phyloP scores from a whole-genome alignment of 441 rosid genomes.

The Syzygium syzygioides region DNA sequence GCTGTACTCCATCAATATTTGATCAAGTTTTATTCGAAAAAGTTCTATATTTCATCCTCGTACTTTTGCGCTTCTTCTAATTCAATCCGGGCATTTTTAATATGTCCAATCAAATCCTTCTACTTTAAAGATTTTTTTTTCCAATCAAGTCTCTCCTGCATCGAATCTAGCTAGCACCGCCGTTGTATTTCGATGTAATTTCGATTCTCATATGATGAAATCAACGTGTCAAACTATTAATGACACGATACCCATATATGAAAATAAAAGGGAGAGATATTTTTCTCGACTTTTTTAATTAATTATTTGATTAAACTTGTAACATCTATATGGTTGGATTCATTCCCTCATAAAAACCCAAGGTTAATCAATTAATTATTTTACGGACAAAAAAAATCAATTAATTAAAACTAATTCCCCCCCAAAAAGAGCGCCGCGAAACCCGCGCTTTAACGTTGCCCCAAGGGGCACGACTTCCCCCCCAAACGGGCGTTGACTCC shows the following conservation, averaged over 20 bases:
- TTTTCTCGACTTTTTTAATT: neutral
- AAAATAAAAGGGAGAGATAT: accelerated
- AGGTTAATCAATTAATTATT: too few relatives aligned
- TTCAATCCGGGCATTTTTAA: neutral
- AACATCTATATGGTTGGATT: neutral
- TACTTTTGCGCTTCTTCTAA: accelerated
- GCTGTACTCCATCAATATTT: neutral
- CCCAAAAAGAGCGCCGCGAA: neutral
- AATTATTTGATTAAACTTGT: neutral
- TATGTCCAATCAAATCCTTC: accelerated
- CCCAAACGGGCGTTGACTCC: neutral
- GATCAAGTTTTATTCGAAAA: neutral
- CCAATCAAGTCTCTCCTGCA: neutral
- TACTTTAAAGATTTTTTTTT: accelerated
- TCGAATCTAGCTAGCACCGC: neutral
- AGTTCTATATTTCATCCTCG: neutral
- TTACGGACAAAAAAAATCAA: too few relatives aligned
- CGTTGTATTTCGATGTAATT: neutral
- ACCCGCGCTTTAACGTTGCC: neutral
- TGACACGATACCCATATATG: neutral
- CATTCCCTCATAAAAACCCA: too few relatives aligned
- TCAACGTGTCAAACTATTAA: accelerated
- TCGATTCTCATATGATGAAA: neutral
- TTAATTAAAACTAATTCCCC: neutral
- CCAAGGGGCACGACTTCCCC: neutral